A percentile compares a stretch with the other conserved stretches of the same genome.
Evolutionary conservation across 192 early-diverging fungal species (phyloP).

Genomic region (Backusella psychrophila): DNA sequence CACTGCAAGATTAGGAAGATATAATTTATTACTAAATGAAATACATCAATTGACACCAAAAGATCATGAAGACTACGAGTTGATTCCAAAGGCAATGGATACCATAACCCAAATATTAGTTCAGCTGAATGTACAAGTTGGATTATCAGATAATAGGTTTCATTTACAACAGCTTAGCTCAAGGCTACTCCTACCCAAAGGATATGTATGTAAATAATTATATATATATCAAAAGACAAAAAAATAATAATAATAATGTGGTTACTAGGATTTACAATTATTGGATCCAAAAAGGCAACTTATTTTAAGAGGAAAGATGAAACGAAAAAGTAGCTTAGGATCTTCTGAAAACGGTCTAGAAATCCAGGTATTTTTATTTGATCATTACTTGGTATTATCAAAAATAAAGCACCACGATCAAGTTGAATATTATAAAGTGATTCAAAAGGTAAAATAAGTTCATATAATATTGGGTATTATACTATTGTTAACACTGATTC

Average conservation of each 20-base stretch:
- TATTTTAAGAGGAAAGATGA: slow-evolving; percentile 79
- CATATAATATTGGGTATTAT: too few relatives aligned
- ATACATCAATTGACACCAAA: slow-evolving; percentile 10
- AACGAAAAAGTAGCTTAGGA: slow-evolving; percentile 52
- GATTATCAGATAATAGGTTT: not conserved
- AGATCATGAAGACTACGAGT: not conserved
- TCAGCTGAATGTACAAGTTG: slow-evolving; percentile 4
- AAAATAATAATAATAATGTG: not conserved
- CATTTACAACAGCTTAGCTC: slow-evolving; percentile 48
- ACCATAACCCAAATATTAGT: not conserved
- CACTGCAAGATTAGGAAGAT: slow-evolving; percentile 69
- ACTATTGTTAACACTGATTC: not conserved
- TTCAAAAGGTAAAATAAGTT: slow-evolving; percentile 43
- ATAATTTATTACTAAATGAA: slow-evolving; percentile 3
- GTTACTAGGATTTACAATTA: slow-evolving; percentile 67
- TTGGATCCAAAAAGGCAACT: slow-evolving; percentile 66
- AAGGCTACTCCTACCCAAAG: slow-evolving; percentile 52
- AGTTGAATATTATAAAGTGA: slow-evolving; percentile 60
- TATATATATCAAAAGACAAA: not conserved
- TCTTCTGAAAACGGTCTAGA: slow-evolving; percentile 53
- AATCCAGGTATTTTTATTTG: slow-evolving; percentile 81
- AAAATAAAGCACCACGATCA: slow-evolving; percentile 62
- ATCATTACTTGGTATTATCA: slow-evolving; percentile 79
- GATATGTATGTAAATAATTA: not conserved
- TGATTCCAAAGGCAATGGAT: not conserved